A percentile compares a stretch with the other conserved stretches of the same genome.
Evolutionary conservation across 345 rosid species (phyloP).

Genomic region (Populus tremula): DNA sequence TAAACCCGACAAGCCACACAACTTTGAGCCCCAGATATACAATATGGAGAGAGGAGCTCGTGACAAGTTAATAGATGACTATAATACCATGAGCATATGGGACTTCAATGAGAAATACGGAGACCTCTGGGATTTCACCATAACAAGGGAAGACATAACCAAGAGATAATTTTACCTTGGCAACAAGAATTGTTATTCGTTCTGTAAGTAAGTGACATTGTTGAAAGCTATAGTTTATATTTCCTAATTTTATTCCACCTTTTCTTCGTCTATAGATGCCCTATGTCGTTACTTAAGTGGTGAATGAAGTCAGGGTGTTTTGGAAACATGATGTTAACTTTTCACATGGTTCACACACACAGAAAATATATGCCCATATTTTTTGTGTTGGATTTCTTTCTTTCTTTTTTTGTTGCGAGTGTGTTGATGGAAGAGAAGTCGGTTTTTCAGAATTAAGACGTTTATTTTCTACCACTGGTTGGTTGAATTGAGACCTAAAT

Average conservation of each 20-base stretch:
- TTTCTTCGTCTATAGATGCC: not conserved
- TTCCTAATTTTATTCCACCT: not conserved
- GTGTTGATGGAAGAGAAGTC: not conserved
- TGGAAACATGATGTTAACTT: too few species aligned
- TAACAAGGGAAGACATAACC: constrained; percentile 55
- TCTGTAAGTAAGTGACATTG: not conserved
- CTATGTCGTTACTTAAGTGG: too few species aligned
- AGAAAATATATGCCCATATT: not conserved
- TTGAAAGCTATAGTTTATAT: not conserved
- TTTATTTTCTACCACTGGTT: not conserved
- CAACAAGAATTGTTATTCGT: not conserved
- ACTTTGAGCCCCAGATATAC: constrained; percentile 92
- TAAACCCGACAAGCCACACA: constrained; percentile 86
- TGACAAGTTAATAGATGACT: constrained; percentile 76
- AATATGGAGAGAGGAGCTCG: constrained; percentile 85
- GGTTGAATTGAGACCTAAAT: too few species aligned
- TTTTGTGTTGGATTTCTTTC: not conserved
- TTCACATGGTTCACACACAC: too few species aligned
- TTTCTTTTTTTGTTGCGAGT: not conserved
- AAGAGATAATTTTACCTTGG: constrained; percentile 39
- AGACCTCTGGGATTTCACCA: constrained; percentile 87
- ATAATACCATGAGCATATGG: constrained; percentile 87
- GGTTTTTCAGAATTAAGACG: not conserved
- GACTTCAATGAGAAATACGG: constrained; percentile 92
- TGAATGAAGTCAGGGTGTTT: too few species aligned